phyloP scores from a whole-genome alignment of 2,329 filamentous ascomycete genomes.

The Aureobasidium uvarum region DNA sequence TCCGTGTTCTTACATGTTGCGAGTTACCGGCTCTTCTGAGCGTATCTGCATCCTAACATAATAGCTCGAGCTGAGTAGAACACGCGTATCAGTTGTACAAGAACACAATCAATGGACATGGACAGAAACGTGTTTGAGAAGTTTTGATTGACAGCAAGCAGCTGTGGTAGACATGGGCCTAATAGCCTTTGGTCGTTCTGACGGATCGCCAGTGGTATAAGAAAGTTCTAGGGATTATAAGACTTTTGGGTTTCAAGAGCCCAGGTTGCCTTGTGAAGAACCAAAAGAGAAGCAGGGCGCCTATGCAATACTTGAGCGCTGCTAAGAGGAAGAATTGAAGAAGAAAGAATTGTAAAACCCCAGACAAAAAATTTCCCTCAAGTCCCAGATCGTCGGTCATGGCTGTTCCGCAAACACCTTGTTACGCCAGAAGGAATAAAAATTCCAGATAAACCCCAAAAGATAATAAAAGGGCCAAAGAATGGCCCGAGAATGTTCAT shows the following conservation, averaged over 20 bases:
- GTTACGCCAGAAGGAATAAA: constrained; percentile 10
- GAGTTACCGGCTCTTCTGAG: too few relatives aligned
- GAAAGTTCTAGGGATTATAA: constrained; percentile 14
- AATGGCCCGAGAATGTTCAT: background rate
- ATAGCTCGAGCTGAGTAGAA: too few relatives aligned
- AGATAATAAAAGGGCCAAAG: background rate
- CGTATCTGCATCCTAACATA: too few relatives aligned
- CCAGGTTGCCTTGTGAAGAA: constrained; percentile 1
- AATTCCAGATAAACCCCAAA: background rate
- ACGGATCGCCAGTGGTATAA: constrained; percentile 16
- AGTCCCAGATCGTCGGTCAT: constrained; percentile 24
- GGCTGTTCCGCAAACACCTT: constrained; percentile 25
- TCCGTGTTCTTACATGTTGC: too few relatives aligned
- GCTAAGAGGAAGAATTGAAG: constrained; percentile 12
- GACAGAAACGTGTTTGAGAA: background rate
- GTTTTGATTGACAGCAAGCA: constrained; percentile 7
- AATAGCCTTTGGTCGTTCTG: constrained; percentile 3
- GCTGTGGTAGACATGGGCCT: constrained; percentile 6
- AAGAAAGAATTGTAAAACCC: background rate
- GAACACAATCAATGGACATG: background rate
- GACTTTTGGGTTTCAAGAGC: background rate
- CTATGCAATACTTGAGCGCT: constrained; percentile 9
- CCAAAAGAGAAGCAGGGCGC: background rate
- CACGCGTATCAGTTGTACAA: background rate
- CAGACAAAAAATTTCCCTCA: constrained; percentile 6